These are phyloP conservation scores for Planoprotostelium fungivorum DNA, from an alignment of 78 protist species.

Conservation along the genomic window DNA sequence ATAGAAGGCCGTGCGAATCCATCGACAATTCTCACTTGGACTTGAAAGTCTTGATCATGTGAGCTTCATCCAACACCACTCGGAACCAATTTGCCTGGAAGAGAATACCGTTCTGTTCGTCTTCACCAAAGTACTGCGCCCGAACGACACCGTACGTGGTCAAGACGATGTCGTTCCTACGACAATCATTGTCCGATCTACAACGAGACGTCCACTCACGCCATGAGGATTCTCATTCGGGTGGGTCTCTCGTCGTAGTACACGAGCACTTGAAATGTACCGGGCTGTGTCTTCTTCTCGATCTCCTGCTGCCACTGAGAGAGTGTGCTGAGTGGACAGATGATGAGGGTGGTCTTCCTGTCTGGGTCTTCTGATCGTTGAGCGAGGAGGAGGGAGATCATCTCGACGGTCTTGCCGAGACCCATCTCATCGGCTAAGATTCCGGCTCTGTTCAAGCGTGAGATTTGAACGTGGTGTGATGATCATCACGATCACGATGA, in stretches of 20 bases:
- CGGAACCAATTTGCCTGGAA: constrained; percentile 45
- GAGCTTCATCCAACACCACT: constrained; percentile 77
- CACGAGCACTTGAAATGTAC: not conserved
- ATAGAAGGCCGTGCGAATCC: too few species aligned
- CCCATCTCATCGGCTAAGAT: constrained; percentile 69
- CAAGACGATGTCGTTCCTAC: not conserved
- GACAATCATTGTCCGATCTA: not conserved
- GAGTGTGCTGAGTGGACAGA: constrained; percentile 14
- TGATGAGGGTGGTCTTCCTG: constrained; percentile 36
- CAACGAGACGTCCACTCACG: not conserved
- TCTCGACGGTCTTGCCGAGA: constrained; percentile 61
- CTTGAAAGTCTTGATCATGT: constrained; percentile 67
- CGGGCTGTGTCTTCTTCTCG: constrained; percentile 9
- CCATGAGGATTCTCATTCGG: constrained; percentile 1
- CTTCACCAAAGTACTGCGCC: too few species aligned
- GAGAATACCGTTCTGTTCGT: constrained; percentile 4
- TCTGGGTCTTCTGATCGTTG: constrained; percentile 12
- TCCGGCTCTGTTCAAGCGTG: constrained; percentile 25
- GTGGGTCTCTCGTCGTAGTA: constrained; percentile 3
- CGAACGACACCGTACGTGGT: not conserved
- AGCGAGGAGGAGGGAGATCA: constrained; percentile 14
- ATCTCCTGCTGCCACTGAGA: constrained; percentile 37
- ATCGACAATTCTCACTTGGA: constrained; percentile 60
- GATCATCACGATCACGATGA: too few species aligned
- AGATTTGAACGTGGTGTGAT: not conserved